Evolutionary conservation across 1,284 basidiomycete genomes (phyloP), one percentile per base, ranked within the genome.

Genomic region (Gymnopus androsaceus): DNA sequence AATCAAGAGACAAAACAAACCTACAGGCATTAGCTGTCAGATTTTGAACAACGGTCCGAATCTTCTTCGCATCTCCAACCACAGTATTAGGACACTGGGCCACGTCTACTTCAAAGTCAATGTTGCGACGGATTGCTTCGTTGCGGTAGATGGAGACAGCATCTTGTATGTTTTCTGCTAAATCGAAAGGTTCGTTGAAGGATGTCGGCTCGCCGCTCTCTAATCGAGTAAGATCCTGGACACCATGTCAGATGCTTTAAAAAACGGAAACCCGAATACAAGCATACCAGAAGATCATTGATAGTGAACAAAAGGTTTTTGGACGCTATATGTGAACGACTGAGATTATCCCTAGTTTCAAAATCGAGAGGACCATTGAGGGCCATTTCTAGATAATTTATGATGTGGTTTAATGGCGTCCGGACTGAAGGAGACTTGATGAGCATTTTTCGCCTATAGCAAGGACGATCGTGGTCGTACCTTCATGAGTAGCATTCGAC

Each of bases 401-500:
- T 88, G 56, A 90, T 90, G 64, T 89, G 87, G 64, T 90, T 89
- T 54, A 90, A 66, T 5, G 88, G 87, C 11, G 87, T 90, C 36
- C 88, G 81, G 8, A 90, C 87, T 86, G 59, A 3, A 51, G 21
- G n/a, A 17, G 38, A 33, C n/a, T n/a, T 21, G 41, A 37, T 41
- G 41, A 59, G 60, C 3, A 64, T 36, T 57, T 3, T 34, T 21
- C 12, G 4, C 57, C 60, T 6, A 58, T 23, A 37, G 41, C 9
- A 19, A 5, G 37, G 28, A 28, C 4, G 9, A 33, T 21, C 69
- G 8, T 1, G 14, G 30, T 14, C 67, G 60, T 67, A 81, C 91
- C 89, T 76, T 94, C 92, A 68, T 95, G 92, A 61, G 85, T 90
- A 5, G 93, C 93, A 69, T 95, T 95, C n/a, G 90, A 90, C 15